Base-by-base conservation (phyloP, 2,329 filamentous ascomycete genomes). In the Ophiocordyceps camponoti-leonardi region DNA sequence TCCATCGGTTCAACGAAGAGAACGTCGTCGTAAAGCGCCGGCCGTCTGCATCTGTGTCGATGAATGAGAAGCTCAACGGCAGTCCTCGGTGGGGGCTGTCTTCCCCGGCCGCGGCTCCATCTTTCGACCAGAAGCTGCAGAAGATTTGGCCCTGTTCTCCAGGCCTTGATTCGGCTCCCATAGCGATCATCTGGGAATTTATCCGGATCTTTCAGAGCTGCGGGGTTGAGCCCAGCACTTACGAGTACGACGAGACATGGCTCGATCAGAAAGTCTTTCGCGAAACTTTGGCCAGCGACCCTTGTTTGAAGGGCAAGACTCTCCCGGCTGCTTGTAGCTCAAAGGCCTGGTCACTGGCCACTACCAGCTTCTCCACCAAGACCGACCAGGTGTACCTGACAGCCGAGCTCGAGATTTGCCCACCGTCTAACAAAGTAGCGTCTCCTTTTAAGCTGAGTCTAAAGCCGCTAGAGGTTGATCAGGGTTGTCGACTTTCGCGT, bases 161-260 rank as follows among this genome's bases (percentile, higher is more conserved):
- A 18, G 61, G 61, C 45, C 56, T 73, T 4, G 60, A 63, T 3
- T 44, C 59, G 1, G 71, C 69, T 0, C 70, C 73, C 0, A 58
- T 76, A 3, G 63, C 65, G 2, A 60, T 76, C 6, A 52, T 66
- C 4, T 77, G 73, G 73, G 73, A 77, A 47, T 53, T 73, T 0
- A 64, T 67, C 0, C 64, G 73, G 12, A 63, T 69, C 18, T 66
- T 68, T 0, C 51, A 67, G 0, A 61, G 70, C 39, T 75, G 71
- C 47, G 55, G 54, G 0, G 61, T 73, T 2, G 57, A 67, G 26
- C 51, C 68, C 2, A 52, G 58, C 2, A 50, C 61, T 2, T 51
- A 64, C 10, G 37, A 47, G 0, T 67, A 73, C 44, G 52, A 47
- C 3, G 54, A 64, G 1, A 50, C 47, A 0, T 73, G 71, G 65